Conservation (phyloP, 352 stramenopile species). For the Pythium insidiosum region DNA sequence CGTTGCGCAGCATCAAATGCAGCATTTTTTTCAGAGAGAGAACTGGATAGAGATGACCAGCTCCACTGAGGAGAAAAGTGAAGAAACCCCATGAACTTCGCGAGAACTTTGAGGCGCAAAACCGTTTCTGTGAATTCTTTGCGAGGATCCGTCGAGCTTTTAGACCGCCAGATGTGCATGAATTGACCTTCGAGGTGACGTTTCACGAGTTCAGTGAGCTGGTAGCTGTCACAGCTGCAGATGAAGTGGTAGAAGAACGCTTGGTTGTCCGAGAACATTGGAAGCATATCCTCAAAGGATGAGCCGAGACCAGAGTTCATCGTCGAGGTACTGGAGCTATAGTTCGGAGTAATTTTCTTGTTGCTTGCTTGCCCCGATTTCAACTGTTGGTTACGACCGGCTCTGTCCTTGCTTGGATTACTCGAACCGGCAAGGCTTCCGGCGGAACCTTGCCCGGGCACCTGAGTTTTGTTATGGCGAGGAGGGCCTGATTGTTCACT, state of each 20-base stretch:
- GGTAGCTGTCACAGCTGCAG: conserved; percentile 49
- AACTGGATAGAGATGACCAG: conserved; percentile 23
- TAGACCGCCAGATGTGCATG: conserved; percentile 14
- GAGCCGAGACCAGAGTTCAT: conserved; percentile 14
- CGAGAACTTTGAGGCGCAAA: conserved; percentile 51
- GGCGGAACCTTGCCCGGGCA: conserved; percentile 4
- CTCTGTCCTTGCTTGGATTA: background rate
- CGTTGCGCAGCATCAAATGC: conserved; percentile 38
- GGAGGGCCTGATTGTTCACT: background rate
- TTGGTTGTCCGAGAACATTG: conserved; percentile 56
- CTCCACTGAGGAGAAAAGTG: conserved; percentile 57
- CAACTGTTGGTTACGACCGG: background rate
- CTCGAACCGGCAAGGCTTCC: too few relatives aligned
- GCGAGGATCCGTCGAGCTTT: conserved; percentile 22
- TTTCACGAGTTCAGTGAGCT: conserved; percentile 53
- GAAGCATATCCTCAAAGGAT: conserved; percentile 24
- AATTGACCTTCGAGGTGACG: conserved; percentile 49
- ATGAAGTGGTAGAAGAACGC: conserved; percentile 74
- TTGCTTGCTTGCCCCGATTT: background rate
- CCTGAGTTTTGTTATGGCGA: background rate
- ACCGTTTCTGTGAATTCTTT: conserved; percentile 56
- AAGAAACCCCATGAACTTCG: conserved; percentile 60
- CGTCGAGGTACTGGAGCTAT: conserved; percentile 2
- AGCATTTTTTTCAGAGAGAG: conserved; percentile 27
- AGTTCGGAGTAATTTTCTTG: background rate